Evolutionary conservation across 2,329 filamentous ascomycete species (phyloP).

Genomic region (Xylariaceae sp.): DNA sequence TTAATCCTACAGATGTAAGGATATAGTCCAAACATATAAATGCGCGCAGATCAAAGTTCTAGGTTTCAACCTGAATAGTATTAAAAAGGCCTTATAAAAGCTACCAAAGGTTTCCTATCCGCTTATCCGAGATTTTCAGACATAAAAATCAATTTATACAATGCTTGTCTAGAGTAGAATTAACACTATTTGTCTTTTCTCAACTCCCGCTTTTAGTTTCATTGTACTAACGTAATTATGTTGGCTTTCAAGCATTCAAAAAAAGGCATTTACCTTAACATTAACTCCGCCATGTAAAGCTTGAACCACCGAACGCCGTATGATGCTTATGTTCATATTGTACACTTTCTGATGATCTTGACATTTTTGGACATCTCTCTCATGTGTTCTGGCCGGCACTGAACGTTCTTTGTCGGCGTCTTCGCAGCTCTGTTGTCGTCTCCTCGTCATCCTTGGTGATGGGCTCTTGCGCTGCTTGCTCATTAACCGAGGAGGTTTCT

Average conservation of each 20-base stretch:
- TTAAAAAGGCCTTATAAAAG: too few relatives aligned
- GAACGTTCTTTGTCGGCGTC: conserved; percentile 29
- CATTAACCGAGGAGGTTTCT: conserved; percentile 35
- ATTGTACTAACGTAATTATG: neutral
- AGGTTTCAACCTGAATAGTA: too few relatives aligned
- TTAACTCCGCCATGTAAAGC: neutral
- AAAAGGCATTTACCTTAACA: neutral
- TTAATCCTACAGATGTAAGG: too few relatives aligned
- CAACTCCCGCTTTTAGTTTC: neutral
- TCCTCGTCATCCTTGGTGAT: conserved; percentile 23
- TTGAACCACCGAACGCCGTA: conserved; percentile 16
- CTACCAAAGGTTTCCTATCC: too few relatives aligned
- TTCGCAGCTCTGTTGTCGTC: conserved; percentile 29
- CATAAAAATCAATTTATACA: too few relatives aligned
- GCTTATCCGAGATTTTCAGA: too few relatives aligned
- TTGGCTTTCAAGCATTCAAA: neutral
- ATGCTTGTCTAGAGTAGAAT: too few relatives aligned
- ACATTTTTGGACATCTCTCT: neutral
- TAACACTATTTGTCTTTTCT: neutral
- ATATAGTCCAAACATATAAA: too few relatives aligned
- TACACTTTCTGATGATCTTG: conserved; percentile 1
- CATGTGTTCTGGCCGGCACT: conserved; percentile 19
- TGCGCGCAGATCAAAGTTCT: too few relatives aligned
- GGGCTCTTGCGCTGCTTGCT: conserved; percentile 30
- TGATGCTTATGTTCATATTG: conserved; percentile 4